Base-by-base conservation (phyloP, 768 basidiomycete species). In the Antrodiella citrinella region DNA sequence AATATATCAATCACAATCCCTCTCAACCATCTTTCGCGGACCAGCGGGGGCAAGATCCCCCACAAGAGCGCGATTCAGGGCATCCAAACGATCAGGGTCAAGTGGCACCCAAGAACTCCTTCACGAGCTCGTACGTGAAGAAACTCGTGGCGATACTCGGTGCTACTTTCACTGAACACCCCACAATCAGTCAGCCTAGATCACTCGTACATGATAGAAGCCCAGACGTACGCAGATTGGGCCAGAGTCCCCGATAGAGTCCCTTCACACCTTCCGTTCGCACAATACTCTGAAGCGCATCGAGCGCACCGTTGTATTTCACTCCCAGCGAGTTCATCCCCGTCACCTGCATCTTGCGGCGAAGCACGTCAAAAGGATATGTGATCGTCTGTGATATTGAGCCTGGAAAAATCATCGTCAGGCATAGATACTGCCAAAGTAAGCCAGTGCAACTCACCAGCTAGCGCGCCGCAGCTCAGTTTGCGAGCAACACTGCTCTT, bases 321-420 rank as follows among this genome's bases (percentile, higher is more conserved):
- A 81, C 70, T 43, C 76, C 74, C 53, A 80, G 62, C 11, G 67
- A 62, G 22, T 74, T 71, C 82, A 93, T 84, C 11, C 91, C 91
- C 4, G 81, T 77, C 52, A 95, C 89, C 65, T 98, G 95, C 86
- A 98, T 92, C 74, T 97, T 95, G 53, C 95, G 77, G 44, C 95
- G 77, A 51, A 98, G 67, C 4, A 98, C 90, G 64, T 99, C 95
- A 60, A 96, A 90, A 7, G 95, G 95, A 65, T 95, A 97, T 3
- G 94, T 97, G 58, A 97, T 67, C 45, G 92, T 91, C 66, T 97
- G 91, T 11, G 92, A 93, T 56, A 95, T 85, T 21, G 85, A 82
- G n/a, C 91, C 91, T 79, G 67, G 23, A 21, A 49, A 41, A 24
- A 26, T 21, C n/a, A 21, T 21, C 48, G 46, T 21, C 9, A 40